Evolutionary conservation across 306 rosid genomes (phyloP).

Genomic region (Sechiopsis laciniata): DNA sequence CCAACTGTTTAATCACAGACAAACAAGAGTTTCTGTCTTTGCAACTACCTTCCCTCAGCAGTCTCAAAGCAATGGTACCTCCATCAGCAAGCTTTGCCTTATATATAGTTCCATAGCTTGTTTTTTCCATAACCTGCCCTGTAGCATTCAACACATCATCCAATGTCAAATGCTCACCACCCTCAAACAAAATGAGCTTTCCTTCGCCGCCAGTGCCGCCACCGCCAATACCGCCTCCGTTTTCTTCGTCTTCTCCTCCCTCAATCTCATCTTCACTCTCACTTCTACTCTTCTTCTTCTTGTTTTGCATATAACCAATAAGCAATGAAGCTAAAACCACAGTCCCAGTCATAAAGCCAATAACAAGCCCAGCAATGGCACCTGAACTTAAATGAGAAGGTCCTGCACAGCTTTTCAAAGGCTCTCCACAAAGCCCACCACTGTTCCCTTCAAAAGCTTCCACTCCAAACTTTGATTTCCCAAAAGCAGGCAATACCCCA

Average conservation of each 20-base stretch:
- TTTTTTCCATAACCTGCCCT: conserved; percentile 96
- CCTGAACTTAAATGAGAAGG: conserved; percentile 71
- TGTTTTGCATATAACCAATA: conserved; percentile 82
- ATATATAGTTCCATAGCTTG: conserved; percentile 86
- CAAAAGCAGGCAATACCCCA: conserved; percentile 70
- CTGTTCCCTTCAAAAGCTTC: conserved; percentile 79
- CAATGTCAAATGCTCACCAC: conserved; percentile 86
- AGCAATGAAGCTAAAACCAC: conserved; percentile 81
- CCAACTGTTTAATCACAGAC: conserved; percentile 72
- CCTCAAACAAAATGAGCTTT: conserved; percentile 83
- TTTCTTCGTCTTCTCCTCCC: conserved; percentile 66
- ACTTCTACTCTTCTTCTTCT: conserved; percentile 57
- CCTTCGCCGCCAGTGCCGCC: conserved; percentile 58
- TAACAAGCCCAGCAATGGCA: conserved; percentile 90
- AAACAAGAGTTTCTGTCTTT: conserved; percentile 70
- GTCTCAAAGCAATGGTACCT: conserved; percentile 73
- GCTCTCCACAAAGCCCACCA: conserved; percentile 76
- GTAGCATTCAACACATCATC: conserved; percentile 97
- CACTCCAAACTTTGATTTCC: conserved; percentile 51
- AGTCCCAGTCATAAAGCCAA: conserved; percentile 77
- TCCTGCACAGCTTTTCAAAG: conserved; percentile 58
- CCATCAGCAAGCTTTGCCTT: conserved; percentile 98
- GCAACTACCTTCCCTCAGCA: conserved; percentile 90
- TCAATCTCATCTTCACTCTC: conserved; percentile 83
- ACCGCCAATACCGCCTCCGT: conserved; percentile 25